Evolutionary conservation across 2,329 filamentous ascomycete species (phyloP).

Genomic region (Colletotrichum limetticola): DNA sequence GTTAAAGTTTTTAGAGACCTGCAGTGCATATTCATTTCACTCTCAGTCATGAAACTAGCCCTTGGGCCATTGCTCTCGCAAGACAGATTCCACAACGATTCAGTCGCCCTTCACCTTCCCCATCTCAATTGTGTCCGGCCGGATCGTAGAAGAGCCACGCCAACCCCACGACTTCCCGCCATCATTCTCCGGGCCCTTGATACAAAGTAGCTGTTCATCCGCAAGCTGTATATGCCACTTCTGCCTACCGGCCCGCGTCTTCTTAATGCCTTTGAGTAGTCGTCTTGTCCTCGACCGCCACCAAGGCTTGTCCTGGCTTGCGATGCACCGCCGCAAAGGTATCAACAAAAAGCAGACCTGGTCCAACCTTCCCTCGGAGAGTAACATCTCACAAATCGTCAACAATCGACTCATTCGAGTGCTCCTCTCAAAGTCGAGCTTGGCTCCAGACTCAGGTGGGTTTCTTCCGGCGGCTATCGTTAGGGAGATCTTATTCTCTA

Average conservation of each 20-base stretch:
- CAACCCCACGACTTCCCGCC: not conserved
- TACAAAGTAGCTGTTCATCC: not conserved
- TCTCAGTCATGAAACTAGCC: not conserved
- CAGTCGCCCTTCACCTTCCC: constrained; percentile 11
- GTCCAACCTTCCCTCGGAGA: constrained; percentile 28
- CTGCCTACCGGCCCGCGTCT: constrained; percentile 4
- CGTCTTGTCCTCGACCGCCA: constrained; percentile 23
- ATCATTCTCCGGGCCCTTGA: not conserved
- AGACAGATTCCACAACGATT: not conserved
- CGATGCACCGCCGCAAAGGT: constrained; percentile 20
- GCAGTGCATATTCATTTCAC: no score
- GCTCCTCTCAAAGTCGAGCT: constrained; percentile 21
- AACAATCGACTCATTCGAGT: constrained; percentile 31
- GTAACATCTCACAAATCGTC: constrained; percentile 34
- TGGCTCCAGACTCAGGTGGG: not conserved
- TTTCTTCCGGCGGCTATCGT: not conserved
- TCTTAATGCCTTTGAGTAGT: constrained; percentile 28
- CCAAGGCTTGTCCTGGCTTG: constrained; percentile 15
- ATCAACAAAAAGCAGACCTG: constrained; percentile 34
- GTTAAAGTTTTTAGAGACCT: no score
- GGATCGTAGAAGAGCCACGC: not conserved
- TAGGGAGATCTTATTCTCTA: constrained; percentile 16
- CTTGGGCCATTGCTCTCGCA: not conserved
- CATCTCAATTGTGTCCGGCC: not conserved
- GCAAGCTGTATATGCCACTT: constrained; percentile 32